Base-by-base conservation (phyloP, 495 filamentous ascomycete genomes). In the Tuber melanosporum region DNA sequence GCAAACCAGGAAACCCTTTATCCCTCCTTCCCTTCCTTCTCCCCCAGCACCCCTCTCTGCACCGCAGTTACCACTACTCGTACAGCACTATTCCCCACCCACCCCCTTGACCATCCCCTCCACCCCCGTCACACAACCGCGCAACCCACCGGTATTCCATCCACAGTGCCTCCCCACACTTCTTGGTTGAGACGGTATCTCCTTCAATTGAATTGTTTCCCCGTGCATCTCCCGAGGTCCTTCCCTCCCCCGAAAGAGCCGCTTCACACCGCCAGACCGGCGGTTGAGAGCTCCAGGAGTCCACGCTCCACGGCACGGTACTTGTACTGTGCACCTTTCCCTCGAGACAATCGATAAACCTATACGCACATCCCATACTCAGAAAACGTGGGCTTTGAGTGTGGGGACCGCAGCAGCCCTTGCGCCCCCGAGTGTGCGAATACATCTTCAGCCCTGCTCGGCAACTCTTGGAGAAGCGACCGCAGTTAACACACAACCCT, bases 321-420 rank as follows among this genome's bases (percentile, higher is more conserved):
- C 52, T 20, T 5, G 52, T 12, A 26, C 26, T 6, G 52, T 26
- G 15, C 57, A 36, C 26, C 57, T 36, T 66, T 66, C 57, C 57
- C 26, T 66, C 26, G 2, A 36, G 26, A 19, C 26, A 36, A 57
- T 26, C 22, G 10, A 57, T 26, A 57, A 12, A 57, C 49, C 22
- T n/a, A 32, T 26, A 36, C 26, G 32, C 26, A 66, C 57, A 66
- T 7, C 57, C 26, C 26, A 66, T 26, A 66, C 57, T 19, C 36
- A 17, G 57, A 36, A 36, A 66, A 36, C 57, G 57, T 66, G 57
- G 57, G 26, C 36, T 36, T 36, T 15, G 26, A 12, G 12, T 14
- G 57, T 32, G 57, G 57, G 57, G 32, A 66, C 57, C 57, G 57
- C 57, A 66, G 57, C 57, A 66, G 57, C 57, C 57, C 57, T 36